Conservation (phyloP, 257 asterid species). For the Perilla frutescens region DNA sequence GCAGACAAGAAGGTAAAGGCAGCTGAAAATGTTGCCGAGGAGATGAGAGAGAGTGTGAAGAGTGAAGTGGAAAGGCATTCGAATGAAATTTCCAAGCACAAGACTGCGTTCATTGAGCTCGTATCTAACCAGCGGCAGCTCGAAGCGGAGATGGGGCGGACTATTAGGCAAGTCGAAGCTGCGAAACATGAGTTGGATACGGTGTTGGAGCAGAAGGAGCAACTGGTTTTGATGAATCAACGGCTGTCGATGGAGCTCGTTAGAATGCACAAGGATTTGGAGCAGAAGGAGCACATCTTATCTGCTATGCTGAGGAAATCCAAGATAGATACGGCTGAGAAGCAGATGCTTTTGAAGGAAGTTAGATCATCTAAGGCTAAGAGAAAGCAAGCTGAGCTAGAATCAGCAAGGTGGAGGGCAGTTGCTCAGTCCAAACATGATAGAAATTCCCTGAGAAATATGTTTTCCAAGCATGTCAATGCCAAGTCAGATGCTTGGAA, state of each 20-base stretch:
- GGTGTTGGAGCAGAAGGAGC: slow-evolving; percentile 64
- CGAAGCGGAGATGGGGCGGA: slow-evolving; percentile 79
- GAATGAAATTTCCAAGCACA: slow-evolving; percentile 61
- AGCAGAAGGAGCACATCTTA: slow-evolving; percentile 72
- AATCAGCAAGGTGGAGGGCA: slow-evolving; percentile 50
- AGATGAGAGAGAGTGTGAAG: slow-evolving; percentile 45
- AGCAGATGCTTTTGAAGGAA: slow-evolving; percentile 70
- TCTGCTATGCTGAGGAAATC: slow-evolving; percentile 80
- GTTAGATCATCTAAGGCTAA: slow-evolving; percentile 58
- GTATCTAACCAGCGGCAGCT: slow-evolving; percentile 83
- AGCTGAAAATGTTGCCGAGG: slow-evolving; percentile 50
- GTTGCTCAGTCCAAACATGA: slow-evolving; percentile 58
- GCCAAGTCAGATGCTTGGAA: neutral
- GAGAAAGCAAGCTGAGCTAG: slow-evolving; percentile 64
- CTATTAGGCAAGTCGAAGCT: slow-evolving; percentile 64
- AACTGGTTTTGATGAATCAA: slow-evolving; percentile 55
- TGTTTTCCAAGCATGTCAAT: slow-evolving; percentile 58
- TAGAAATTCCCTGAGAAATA: slow-evolving; percentile 56
- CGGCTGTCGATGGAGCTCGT: slow-evolving; percentile 68
- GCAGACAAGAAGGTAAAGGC: slow-evolving; percentile 51
- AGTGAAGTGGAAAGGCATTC: slow-evolving; percentile 55
- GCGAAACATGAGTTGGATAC: slow-evolving; percentile 58
- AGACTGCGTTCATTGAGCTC: slow-evolving; percentile 74
- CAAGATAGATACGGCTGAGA: slow-evolving; percentile 61
- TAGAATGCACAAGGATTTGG: slow-evolving; percentile 61